Base-by-base conservation (phyloP, 495 filamentous ascomycete genomes). In the Pseudotulostoma volvatum region DNA sequence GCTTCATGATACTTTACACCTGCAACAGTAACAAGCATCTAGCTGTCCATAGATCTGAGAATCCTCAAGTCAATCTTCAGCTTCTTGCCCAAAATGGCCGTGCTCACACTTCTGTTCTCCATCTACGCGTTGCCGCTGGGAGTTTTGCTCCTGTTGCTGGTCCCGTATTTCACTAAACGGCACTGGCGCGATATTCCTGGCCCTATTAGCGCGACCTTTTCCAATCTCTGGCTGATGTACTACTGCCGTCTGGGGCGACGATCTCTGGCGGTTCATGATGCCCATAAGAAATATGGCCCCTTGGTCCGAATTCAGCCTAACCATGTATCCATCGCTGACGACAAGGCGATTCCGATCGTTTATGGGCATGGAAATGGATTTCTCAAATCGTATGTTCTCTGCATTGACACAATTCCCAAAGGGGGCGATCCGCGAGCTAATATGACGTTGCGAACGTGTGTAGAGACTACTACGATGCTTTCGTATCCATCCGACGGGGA, bases 401-500 rank as follows among this genome's bases (percentile, higher is more conserved):
- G 14, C 9, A 18, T 34, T 23, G 8, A 8, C n/a, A n/a, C n/a
- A n/a, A n/a, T n/a, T n/a, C n/a, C n/a, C n/a, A n/a, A n/a, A n/a
- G n/a, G n/a, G n/a, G n/a, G n/a, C n/a, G n/a, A n/a, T n/a, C n/a
- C n/a, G n/a, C n/a, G n/a, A n/a, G n/a, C n/a, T n/a, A n/a, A n/a
- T n/a, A n/a, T n/a, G n/a, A n/a, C n/a, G n/a, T n/a, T n/a, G n/a
- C n/a, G n/a, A n/a, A n/a, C n/a, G n/a, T 14, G 23, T 14, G 3
- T 28, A 79, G 73, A 19, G 74, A 84, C 11, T 93, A 84, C 63
- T 93, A 93, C 51, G 84, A 93, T 53, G 81, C 82, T 34, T 93
- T 93, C 45, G 84, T 93, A 49, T 84, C 80, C 20, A 88, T 94
- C 53, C 70, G 68, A 23, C 74, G 83, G 7, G 85, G 84, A 31